Percentiles rank a stretch among this genome's conserved stretches.
These are phyloP conservation scores for Dendrostoma leiphaemia DNA, from an alignment of 2,329 filamentous ascomycete species.

Conservation along the genomic window DNA sequence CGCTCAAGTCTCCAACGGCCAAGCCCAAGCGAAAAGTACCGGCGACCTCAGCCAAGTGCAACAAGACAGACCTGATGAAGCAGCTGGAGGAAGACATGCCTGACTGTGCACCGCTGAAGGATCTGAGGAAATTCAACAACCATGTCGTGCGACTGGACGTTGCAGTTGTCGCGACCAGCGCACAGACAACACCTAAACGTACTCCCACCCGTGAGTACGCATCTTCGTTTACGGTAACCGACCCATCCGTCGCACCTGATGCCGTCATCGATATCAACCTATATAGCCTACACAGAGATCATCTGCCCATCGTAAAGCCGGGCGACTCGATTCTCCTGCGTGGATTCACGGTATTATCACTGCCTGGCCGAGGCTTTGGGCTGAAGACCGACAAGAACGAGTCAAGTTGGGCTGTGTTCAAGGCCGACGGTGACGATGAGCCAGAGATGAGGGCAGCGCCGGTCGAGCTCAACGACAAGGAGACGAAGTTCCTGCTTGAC, in stretches of 20 bases:
- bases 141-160: conserved; percentile 39
- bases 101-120: conserved; percentile 52
- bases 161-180: conserved; percentile 52
- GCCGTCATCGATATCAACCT: conserved; percentile 54
- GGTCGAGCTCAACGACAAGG: conserved; percentile 52
- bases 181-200: conserved; percentile 49
- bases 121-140: conserved; percentile 47
- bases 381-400: conserved; percentile 48
- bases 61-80: conserved; percentile 46
- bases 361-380: conserved; percentile 55
- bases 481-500: conserved; percentile 46
- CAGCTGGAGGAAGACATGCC: conserved; percentile 48
- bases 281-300: conserved; percentile 56
- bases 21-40: conserved; percentile 21
- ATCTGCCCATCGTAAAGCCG: conserved; percentile 51
- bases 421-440: conserved; percentile 36
- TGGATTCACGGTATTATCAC: conserved; percentile 51
- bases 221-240: conserved; percentile 56
- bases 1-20: conserved; percentile 28
- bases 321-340: conserved; percentile 60
- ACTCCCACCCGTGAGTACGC: conserved; percentile 59
- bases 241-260: conserved; percentile 51
- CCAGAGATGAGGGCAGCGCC: conserved; percentile 59
- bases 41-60: conserved; percentile 8
- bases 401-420: conserved; percentile 63